Evolutionary conservation across 2,329 filamentous ascomycete species (phyloP).

Genomic region (Clarireedia homoeocarpa): DNA sequence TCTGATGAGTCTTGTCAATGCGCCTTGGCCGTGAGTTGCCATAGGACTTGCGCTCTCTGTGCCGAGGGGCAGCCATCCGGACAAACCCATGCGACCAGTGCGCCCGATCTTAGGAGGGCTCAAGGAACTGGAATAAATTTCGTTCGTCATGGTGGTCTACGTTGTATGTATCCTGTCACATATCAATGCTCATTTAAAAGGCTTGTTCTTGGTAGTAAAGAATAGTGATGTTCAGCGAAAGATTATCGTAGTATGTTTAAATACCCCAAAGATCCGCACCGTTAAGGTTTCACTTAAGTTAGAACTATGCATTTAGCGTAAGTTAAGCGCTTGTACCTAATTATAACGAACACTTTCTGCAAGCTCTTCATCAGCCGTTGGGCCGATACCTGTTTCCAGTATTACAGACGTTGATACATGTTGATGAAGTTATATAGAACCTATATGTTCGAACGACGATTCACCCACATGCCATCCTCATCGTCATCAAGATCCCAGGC

Average conservation of each 20-base stretch:
- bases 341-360: too few relatives aligned
- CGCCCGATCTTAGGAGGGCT: not conserved
- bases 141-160: slow-evolving; percentile 1
- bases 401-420: too few relatives aligned
- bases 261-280: not conserved
- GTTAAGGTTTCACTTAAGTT: too few relatives aligned
- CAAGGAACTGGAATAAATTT: not conserved
- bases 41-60: slow-evolving; percentile 25
- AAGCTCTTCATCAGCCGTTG: too few relatives aligned
- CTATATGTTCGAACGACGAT: too few relatives aligned
- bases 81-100: slow-evolving; percentile 8
- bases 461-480: too few relatives aligned
- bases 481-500: too few relatives aligned
- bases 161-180: not conserved
- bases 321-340: too few relatives aligned
- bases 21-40: slow-evolving; percentile 26
- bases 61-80: slow-evolving; percentile 23
- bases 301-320: too few relatives aligned
- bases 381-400: too few relatives aligned
- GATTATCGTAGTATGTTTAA: not conserved
- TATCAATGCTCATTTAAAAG: not conserved
- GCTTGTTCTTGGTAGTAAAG: not conserved
- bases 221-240: not conserved
- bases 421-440: too few relatives aligned
- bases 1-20: slow-evolving; percentile 24